Percentiles rank a stretch among this genome's conserved stretches.
Evolutionary conservation across 441 rosid genomes (phyloP).

Genomic region (Arabidopsis lyrata): DNA sequence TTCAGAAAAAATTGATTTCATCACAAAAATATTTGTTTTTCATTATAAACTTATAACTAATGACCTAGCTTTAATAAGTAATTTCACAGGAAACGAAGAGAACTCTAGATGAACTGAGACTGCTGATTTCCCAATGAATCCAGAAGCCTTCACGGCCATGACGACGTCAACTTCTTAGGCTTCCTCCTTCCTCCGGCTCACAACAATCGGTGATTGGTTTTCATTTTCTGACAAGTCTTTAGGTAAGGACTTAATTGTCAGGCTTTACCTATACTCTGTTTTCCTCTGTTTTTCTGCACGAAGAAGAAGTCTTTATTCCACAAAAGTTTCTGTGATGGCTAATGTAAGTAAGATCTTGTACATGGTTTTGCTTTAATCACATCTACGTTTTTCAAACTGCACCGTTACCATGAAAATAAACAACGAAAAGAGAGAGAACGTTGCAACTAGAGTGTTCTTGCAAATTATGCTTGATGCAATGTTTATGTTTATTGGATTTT

Average conservation of each 20-base stretch:
- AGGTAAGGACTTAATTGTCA: too few relatives aligned
- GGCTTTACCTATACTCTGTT: neutral
- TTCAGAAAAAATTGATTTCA: too few relatives aligned
- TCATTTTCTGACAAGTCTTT: neutral
- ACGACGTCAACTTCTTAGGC: constrained; percentile 43
- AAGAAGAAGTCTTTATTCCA: constrained; percentile 11
- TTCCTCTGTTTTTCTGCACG: neutral
- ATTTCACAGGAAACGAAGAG: constrained; percentile 40
- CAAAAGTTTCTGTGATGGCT: constrained; percentile 25
- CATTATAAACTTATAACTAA: too few relatives aligned
- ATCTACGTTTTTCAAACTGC: neutral
- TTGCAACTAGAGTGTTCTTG: neutral
- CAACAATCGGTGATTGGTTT: constrained; percentile 9
- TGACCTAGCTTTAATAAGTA: neutral
- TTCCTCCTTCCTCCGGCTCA: constrained; percentile 28
- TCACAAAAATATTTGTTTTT: too few relatives aligned
- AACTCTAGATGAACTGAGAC: constrained; percentile 44
- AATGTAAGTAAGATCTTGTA: constrained; percentile 29
- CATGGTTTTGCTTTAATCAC: constrained; percentile 6
- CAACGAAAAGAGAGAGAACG: neutral
- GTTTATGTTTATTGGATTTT: neutral
- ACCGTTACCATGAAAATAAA: neutral
- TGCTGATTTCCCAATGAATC: constrained; percentile 42
- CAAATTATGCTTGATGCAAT: neutral
- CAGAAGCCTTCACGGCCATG: constrained; percentile 54